Evolutionary conservation across 108 stramenopile genomes (phyloP), one percentile per base, ranked within the genome.

Genomic region (Cyclotella cryptica): DNA sequence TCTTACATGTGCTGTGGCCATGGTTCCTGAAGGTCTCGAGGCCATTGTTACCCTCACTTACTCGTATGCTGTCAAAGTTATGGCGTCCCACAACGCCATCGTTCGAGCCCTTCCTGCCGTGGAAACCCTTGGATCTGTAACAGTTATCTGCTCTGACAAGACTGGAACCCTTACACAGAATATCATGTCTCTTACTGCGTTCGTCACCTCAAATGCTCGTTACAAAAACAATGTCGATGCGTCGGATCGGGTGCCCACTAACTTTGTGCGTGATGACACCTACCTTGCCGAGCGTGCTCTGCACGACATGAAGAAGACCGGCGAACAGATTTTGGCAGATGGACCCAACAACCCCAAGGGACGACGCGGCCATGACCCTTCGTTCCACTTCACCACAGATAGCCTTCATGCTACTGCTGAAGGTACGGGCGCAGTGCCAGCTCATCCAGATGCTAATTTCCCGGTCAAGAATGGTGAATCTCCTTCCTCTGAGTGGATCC

Each of bases 11-110:
- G 97, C 95, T 17, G 98, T 99, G 30, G 97, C 97, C 61, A 97
- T 97, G 80, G 93, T 99, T 54, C 98, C 98, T n/a, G 98, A 99
- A 84, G 98, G 98, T 59, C 89, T 99, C 22, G 96, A 95, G 47
- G 90, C 97, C 17, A 96, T 96, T 62, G 97, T 98, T 17, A 97
- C 98, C 52, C 83, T 99, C 49, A 87, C 89, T 49, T 92, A 97
- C 62, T 93, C 98, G 26, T 93, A 88, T 73, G 93, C 94, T 66
- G 96, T 96, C 44, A 84, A 81, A 44, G 92, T 90, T 67, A 96
- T 96, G 95, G 91, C 35, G 87, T n/a, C 88, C 90, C 35, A 90
- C 89, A 79, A 87, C 80, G 51, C 92, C 92, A 57, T 90, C 88
- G 35, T 62, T 93, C 46, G 91, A 93, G 74, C 58, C 44, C 14